These are phyloP conservation scores for Cystofilobasidium capitatum DNA, from an alignment of 768 basidiomycete species.

Conservation along the genomic window DNA sequence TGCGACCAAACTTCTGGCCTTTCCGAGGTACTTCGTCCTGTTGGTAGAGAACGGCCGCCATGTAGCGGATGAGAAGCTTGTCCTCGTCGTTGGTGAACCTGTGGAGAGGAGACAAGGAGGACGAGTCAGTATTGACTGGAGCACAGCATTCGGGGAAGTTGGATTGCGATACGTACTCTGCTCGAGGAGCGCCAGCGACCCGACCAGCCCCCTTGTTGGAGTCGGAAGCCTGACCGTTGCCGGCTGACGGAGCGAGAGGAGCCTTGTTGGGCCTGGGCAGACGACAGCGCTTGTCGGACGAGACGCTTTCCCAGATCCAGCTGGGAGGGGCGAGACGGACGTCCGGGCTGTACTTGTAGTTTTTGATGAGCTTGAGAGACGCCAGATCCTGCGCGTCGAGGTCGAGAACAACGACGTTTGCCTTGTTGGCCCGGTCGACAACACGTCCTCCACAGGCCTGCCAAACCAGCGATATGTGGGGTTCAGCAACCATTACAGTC, in stretches of 20 bases:
- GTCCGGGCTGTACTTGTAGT: background rate
- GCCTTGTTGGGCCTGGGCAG: too few relatives aligned
- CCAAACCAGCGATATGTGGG: background rate
- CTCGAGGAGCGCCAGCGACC: background rate
- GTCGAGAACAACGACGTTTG: background rate
- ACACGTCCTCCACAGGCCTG: constrained; percentile 13
- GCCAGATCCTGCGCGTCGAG: background rate
- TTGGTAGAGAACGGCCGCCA: constrained; percentile 57
- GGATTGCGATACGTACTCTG: background rate
- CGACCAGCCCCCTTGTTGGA: too few relatives aligned
- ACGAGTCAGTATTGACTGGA: background rate
- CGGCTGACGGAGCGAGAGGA: background rate
- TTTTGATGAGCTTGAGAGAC: background rate
- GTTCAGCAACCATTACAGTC: too few relatives aligned
- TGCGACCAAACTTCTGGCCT: constrained; percentile 56
- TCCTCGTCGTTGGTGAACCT: constrained; percentile 9
- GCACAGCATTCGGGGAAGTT: background rate
- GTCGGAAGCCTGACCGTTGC: too few relatives aligned
- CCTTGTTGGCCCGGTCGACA: too few relatives aligned
- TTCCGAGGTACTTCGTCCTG: constrained; percentile 45
- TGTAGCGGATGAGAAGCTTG: constrained; percentile 66
- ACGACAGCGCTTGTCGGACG: background rate
- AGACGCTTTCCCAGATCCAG: constrained; percentile 2
- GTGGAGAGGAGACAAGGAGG: background rate
- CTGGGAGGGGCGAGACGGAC: background rate